Conservation (phyloP, 352 stramenopile species). For the Pythium vanterpoolii region DNA sequence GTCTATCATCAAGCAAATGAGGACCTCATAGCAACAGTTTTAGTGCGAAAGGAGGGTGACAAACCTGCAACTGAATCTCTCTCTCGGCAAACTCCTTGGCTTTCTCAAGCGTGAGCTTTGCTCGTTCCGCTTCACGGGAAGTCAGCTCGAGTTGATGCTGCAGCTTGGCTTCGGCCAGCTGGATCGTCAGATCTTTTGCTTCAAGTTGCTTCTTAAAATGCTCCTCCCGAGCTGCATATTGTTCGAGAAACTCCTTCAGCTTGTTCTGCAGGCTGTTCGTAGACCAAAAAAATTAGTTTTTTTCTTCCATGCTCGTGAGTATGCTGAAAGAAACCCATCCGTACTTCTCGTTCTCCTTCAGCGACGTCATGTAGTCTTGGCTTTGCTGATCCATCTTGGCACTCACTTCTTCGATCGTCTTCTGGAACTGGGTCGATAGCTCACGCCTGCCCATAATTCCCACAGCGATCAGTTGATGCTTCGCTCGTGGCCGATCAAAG, state of each 20-base stretch:
- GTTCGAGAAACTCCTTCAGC: conserved; percentile 77
- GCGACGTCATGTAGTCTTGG: conserved; percentile 77
- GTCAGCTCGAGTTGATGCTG: conserved; percentile 78
- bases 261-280: conserved; percentile 70
- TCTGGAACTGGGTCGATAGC: conserved; percentile 77
- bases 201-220: conserved; percentile 82
- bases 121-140: conserved; percentile 57
- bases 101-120: conserved; percentile 78
- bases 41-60: background rate
- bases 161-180: conserved; percentile 80
- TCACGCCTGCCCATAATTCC: conserved; percentile 38
- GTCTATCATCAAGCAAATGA: conserved; percentile 16
- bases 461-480: background rate
- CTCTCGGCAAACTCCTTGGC: conserved; percentile 78
- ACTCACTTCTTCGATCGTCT: conserved; percentile 86
- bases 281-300: background rate
- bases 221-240: conserved; percentile 78
- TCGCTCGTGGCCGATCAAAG: background rate
- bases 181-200: conserved; percentile 76
- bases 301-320: background rate
- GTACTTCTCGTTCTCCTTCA: conserved; percentile 85
- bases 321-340: background rate
- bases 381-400: conserved; percentile 87
- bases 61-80: conserved; percentile 69
- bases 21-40: background rate